These are phyloP conservation scores for Micractinium conductrix DNA, from an alignment of 139 green algal genomes.

Conservation along the genomic window DNA sequence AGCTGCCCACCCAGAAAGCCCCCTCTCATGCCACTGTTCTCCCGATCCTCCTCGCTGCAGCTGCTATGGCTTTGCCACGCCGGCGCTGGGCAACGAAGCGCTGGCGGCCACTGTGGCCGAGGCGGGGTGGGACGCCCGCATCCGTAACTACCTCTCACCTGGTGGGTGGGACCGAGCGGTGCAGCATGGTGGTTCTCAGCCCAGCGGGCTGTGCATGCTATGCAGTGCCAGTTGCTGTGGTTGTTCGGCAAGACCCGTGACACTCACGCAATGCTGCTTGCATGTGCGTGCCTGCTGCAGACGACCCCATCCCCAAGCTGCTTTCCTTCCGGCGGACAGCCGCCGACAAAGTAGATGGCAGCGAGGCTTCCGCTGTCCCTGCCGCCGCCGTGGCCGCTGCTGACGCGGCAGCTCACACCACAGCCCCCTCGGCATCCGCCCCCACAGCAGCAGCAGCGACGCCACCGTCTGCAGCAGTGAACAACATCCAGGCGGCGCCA, in stretches of 20 bases:
- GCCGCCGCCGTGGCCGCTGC: not conserved
- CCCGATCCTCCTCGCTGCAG: not conserved
- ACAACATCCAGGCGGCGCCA: slow-evolving; percentile 2
- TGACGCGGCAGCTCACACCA: not conserved
- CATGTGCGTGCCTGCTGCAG: not conserved
- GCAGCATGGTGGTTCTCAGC: too few species aligned
- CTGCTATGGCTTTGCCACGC: slow-evolving; percentile 69
- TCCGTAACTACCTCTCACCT: slow-evolving; percentile 72
- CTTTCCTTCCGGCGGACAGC: slow-evolving; percentile 13
- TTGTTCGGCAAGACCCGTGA: not conserved
- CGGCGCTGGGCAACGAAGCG: slow-evolving; percentile 75
- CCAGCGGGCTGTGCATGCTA: not conserved
- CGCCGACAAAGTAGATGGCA: not conserved
- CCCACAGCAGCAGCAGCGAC: not conserved
- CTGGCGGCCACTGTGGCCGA: slow-evolving; percentile 65
- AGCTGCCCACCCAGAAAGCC: too few species aligned
- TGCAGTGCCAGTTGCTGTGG: not conserved
- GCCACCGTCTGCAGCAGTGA: not conserved
- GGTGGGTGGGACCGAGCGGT: too few species aligned
- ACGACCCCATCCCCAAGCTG: slow-evolving; percentile 40
- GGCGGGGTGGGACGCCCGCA: slow-evolving; percentile 59
- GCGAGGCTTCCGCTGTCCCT: not conserved
- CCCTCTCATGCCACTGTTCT: not conserved
- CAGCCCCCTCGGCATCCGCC: not conserved
- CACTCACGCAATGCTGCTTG: not conserved